Evolutionary conservation across 1,284 basidiomycete species (phyloP).

Genomic region (Agaricales sp.): DNA sequence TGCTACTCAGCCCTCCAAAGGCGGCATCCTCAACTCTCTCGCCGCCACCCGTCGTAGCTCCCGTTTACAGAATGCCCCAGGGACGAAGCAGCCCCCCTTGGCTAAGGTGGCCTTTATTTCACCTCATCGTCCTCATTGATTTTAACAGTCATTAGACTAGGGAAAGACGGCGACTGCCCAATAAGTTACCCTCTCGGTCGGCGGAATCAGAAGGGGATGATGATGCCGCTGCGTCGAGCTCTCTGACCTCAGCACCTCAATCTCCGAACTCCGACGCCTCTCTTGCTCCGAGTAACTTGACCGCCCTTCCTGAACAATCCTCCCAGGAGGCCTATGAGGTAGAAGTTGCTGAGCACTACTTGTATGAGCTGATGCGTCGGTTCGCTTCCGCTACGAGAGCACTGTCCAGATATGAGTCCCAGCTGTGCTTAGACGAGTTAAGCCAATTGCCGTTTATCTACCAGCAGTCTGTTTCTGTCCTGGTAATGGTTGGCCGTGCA

Average conservation of each 20-base stretch:
- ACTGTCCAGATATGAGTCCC: conserved; percentile 68
- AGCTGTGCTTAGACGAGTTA: conserved; percentile 63
- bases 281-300: conserved; percentile 47
- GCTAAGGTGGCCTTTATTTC: conserved; percentile 24
- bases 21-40: conserved; percentile 35
- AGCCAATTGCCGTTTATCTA: conserved; percentile 69
- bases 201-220: conserved; percentile 64
- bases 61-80: conserved; percentile 46
- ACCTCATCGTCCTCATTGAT: neutral
- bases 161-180: conserved; percentile 46
- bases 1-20: conserved; percentile 27
- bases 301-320: conserved; percentile 48
- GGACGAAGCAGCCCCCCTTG: conserved; percentile 33
- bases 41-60: conserved; percentile 55
- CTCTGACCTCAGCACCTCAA: conserved; percentile 47
- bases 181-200: conserved; percentile 43
- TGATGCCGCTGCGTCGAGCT: conserved; percentile 41
- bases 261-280: conserved; percentile 52
- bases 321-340: conserved; percentile 62
- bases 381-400: conserved; percentile 73
- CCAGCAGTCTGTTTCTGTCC: conserved; percentile 65
- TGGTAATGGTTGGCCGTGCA: conserved; percentile 75
- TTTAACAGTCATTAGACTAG: conserved; percentile 18
- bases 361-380: conserved; percentile 71
- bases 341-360: conserved; percentile 70